Percentiles rank a stretch among this genome's conserved stretches.
Conservation (phyloP, 257 asterid species). For the Solanum rostratum region DNA sequence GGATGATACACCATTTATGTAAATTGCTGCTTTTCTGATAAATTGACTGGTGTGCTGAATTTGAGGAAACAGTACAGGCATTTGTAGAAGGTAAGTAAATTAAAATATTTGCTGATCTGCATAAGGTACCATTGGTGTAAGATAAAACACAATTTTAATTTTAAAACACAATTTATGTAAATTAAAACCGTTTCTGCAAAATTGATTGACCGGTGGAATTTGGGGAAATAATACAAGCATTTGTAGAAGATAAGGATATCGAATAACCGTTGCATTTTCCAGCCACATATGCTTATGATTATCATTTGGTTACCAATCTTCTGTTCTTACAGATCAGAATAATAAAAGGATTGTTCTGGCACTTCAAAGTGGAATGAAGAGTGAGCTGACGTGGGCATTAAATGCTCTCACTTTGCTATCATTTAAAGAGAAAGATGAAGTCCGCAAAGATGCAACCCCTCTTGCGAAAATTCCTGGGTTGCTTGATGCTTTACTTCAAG, state of each 20-base stretch:
- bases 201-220: neutral
- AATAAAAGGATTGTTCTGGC: constrained; percentile 91
- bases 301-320: neutral
- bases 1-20: neutral
- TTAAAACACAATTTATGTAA: neutral
- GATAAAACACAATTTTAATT: neutral
- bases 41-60: neutral
- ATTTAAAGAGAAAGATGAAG: constrained; percentile 88
- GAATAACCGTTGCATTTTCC: neutral
- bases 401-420: constrained; percentile 92
- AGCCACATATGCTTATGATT: neutral
- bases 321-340: constrained; percentile 53
- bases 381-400: constrained; percentile 95
- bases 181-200: neutral
- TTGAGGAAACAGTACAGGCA: neutral
- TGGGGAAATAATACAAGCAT: neutral
- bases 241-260: neutral
- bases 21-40: neutral
- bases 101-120: neutral
- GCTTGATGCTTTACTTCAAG: constrained; percentile 91
- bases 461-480: constrained; percentile 92
- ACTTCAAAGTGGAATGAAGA: constrained; percentile 96
- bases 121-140: neutral
- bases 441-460: constrained; percentile 92
- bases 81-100: neutral